phyloP scores from a whole-genome alignment of 768 basidiomycete species.

The Neoboletus magnificus region DNA sequence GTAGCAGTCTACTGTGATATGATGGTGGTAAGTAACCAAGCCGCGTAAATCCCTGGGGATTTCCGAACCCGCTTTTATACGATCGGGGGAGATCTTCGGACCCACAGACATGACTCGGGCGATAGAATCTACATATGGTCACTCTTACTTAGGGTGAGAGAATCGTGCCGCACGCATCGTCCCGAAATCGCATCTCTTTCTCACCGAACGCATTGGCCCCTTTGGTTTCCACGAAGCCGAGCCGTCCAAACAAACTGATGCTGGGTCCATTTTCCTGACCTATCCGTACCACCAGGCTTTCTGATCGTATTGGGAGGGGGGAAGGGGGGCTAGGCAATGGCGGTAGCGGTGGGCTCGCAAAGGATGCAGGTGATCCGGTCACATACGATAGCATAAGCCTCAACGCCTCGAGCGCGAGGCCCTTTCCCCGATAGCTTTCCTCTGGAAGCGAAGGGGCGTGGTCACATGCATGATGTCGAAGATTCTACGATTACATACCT shows the following conservation, averaged over 20 bases:
- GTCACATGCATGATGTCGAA: not conserved
- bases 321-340: constrained; percentile 27
- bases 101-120: constrained; percentile 14
- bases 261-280: constrained; percentile 66
- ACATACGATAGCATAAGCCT: constrained; percentile 68
- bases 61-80: constrained; percentile 5
- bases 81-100: not conserved
- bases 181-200: constrained; percentile 64
- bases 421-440: constrained; percentile 61
- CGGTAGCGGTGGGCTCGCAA: constrained; percentile 12
- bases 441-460: constrained; percentile 41
- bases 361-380: constrained; percentile 39
- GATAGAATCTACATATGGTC: constrained; percentile 6
- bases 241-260: constrained; percentile 65
- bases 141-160: not conserved
- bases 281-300: constrained; percentile 65
- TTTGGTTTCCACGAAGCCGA: constrained; percentile 73
- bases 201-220: constrained; percentile 74
- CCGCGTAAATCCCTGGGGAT: not conserved
- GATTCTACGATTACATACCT: constrained; percentile 38
- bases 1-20: constrained; percentile 2
- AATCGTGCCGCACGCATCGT: not conserved
- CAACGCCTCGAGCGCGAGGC: constrained; percentile 61
- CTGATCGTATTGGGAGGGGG: constrained; percentile 43
- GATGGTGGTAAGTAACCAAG: constrained; percentile 11